Conservation (phyloP, 228 moss, liverwort and hornwort genomes). For the Sphagnum fallax region DNA sequence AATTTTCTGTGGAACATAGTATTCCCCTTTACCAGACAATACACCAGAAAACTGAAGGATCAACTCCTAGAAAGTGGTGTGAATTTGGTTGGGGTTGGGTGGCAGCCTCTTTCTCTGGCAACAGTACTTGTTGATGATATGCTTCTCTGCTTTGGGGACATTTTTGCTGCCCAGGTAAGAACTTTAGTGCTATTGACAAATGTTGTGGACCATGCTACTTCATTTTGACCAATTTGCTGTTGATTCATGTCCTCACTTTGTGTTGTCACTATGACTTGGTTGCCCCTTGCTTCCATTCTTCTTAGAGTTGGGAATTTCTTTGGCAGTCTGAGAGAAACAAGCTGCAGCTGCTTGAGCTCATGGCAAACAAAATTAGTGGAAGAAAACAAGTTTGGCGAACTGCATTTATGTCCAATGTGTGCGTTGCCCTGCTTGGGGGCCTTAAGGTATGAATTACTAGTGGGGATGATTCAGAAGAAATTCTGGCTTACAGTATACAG, state of each 20-base stretch:
- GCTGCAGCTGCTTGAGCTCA: constrained; percentile 74
- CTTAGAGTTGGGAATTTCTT: constrained; percentile 42
- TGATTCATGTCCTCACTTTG: not conserved
- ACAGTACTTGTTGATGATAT: constrained; percentile 88
- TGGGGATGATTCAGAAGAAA: not conserved
- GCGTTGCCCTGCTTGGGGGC: constrained; percentile 74
- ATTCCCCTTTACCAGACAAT: too few species aligned
- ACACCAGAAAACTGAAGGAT: too few species aligned
- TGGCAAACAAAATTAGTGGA: constrained; percentile 69
- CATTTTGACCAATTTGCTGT: not conserved
- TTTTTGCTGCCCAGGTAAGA: constrained; percentile 78
- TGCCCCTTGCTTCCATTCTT: not conserved
- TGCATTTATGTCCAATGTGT: constrained; percentile 85
- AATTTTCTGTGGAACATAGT: too few species aligned
- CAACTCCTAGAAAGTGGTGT: too few species aligned
- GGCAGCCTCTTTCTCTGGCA: constrained; percentile 71
- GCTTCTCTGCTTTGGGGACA: constrained; percentile 83
- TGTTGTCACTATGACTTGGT: not conserved
- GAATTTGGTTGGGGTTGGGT: not conserved
- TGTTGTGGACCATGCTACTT: not conserved
- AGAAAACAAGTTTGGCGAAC: constrained; percentile 85
- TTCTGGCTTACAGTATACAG: not conserved
- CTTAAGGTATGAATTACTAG: constrained; percentile 46
- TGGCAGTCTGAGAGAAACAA: constrained; percentile 83
- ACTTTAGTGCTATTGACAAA: not conserved